Evolutionary conservation across 2,329 filamentous ascomycete species (phyloP).

Genomic region (Diaporthe eres): DNA sequence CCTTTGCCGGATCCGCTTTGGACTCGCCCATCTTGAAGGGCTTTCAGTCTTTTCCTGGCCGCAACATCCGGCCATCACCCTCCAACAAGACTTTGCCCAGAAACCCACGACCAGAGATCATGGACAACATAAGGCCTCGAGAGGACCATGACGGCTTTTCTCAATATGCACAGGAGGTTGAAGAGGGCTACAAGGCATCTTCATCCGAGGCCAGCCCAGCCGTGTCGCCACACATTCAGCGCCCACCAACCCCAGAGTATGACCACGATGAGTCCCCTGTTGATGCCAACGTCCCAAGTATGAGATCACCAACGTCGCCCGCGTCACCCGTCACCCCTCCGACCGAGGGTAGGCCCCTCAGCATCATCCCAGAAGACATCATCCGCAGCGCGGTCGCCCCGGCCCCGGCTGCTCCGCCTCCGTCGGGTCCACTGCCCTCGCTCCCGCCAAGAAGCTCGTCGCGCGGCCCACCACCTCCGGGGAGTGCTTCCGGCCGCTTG

Average conservation of each 20-base stretch:
- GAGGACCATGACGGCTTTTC: constrained; percentile 37
- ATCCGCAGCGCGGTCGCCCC: background rate
- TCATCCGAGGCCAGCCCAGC: constrained; percentile 31
- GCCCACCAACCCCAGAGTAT: constrained; percentile 66
- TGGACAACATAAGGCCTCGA: constrained; percentile 44
- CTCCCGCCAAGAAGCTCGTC: constrained; percentile 17
- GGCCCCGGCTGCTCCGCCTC: constrained; percentile 19
- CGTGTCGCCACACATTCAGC: constrained; percentile 44
- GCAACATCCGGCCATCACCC: constrained; percentile 49
- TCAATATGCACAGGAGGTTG: constrained; percentile 39
- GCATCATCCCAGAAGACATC: constrained; percentile 38
- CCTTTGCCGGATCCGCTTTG: constrained; percentile 3
- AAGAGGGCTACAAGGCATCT: constrained; percentile 38
- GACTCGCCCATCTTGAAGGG: constrained; percentile 41
- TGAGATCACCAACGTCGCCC: constrained; percentile 60
- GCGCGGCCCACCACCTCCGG: constrained; percentile 24
- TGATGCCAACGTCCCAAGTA: constrained; percentile 45
- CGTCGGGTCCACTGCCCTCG: constrained; percentile 23
- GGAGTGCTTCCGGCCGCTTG: background rate
- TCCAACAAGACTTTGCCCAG: constrained; percentile 43
- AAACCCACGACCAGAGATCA: constrained; percentile 41
- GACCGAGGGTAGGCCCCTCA: constrained; percentile 38
- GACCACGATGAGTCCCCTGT: constrained; percentile 52
- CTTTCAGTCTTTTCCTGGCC: constrained; percentile 46
- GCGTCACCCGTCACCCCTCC: constrained; percentile 59